These are phyloP conservation scores for Dovyalis caffra DNA, from an alignment of 345 rosid genomes.

Conservation along the genomic window DNA sequence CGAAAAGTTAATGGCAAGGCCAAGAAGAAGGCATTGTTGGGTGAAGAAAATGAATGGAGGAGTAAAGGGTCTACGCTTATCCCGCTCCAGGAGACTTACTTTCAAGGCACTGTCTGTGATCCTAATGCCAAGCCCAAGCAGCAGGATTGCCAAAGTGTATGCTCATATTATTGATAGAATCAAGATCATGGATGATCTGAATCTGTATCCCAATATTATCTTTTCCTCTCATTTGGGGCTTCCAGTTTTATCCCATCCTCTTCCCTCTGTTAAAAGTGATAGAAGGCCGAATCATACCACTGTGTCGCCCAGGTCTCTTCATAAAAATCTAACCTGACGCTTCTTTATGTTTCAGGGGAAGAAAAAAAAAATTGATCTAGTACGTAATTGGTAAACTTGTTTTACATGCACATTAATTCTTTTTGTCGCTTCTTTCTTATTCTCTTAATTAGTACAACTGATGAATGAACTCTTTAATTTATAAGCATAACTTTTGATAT, in stretches of 20 bases:
- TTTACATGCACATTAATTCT: neutral
- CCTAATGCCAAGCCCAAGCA: slow-evolving; percentile 6
- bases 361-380: neutral
- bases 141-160: slow-evolving; percentile 43
- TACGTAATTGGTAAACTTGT: neutral
- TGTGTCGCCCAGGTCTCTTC: neutral
- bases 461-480: neutral
- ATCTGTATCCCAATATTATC: slow-evolving; percentile 48
- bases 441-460: neutral
- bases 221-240: slow-evolving; percentile 71
- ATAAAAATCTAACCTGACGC: neutral
- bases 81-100: slow-evolving; percentile 52
- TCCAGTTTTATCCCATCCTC: slow-evolving; percentile 48
- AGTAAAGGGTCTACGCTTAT: slow-evolving; percentile 51
- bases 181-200: slow-evolving; percentile 39
- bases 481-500: neutral
- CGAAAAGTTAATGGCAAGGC: slow-evolving; percentile 23
- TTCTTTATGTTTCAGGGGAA: neutral
- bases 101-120: slow-evolving; percentile 41
- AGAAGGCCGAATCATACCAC: neutral
- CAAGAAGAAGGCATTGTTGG: slow-evolving; percentile 22
- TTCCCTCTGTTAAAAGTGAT: slow-evolving; percentile 18
- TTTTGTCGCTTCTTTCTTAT: neutral
- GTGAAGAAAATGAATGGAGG: slow-evolving; percentile 47
- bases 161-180: slow-evolving; percentile 40